A percentile compares a stretch with the other conserved stretches of the same genome.
These are phyloP conservation scores for Byssothecium circinans DNA, from an alignment of 2,329 filamentous ascomycete species.

Conservation along the genomic window DNA sequence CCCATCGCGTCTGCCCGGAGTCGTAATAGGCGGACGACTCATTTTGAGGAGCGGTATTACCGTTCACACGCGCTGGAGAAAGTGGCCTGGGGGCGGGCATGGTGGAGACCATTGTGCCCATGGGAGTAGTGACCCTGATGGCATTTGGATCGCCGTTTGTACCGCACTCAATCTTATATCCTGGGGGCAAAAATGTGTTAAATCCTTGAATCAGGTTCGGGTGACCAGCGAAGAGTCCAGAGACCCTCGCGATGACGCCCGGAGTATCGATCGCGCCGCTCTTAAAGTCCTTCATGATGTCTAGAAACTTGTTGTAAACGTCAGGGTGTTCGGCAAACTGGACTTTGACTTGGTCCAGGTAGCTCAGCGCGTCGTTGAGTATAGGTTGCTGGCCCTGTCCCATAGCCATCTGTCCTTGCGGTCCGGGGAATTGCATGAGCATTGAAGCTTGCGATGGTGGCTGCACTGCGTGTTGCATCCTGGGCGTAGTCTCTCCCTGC, in stretches of 20 bases:
- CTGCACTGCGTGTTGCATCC: slow-evolving; percentile 64
- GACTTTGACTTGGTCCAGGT: slow-evolving; percentile 97
- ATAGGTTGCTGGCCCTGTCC: slow-evolving; percentile 84
- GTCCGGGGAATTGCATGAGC: slow-evolving; percentile 52
- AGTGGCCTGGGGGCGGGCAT: slow-evolving; percentile 63
- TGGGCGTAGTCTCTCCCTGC: slow-evolving; percentile 55
- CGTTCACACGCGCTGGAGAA: slow-evolving; percentile 55
- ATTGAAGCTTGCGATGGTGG: slow-evolving; percentile 57
- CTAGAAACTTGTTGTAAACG: slow-evolving; percentile 94
- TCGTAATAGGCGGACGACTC: slow-evolving; percentile 42
- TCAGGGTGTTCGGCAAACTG: slow-evolving; percentile 96
- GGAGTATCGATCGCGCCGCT: slow-evolving; percentile 98
- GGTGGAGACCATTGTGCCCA: slow-evolving; percentile 92
- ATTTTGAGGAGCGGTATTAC: slow-evolving; percentile 53
- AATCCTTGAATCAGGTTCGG: slow-evolving; percentile 96
- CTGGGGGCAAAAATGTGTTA: slow-evolving; percentile 94
- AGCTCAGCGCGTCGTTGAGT: slow-evolving; percentile 84
- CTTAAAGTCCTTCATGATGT: slow-evolving; percentile 99
- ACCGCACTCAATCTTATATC: slow-evolving; percentile 95
- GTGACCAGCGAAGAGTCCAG: slow-evolving; percentile 91
- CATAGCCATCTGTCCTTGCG: slow-evolving; percentile 57
- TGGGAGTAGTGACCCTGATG: slow-evolving; percentile 94
- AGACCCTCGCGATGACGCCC: slow-evolving; percentile 94
- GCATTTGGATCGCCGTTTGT: slow-evolving; percentile 92
- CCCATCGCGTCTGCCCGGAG: slow-evolving; percentile 42